These are phyloP conservation scores for Hortaea werneckii DNA, from an alignment of 2,329 filamentous ascomycete species.

Conservation along the genomic window DNA sequence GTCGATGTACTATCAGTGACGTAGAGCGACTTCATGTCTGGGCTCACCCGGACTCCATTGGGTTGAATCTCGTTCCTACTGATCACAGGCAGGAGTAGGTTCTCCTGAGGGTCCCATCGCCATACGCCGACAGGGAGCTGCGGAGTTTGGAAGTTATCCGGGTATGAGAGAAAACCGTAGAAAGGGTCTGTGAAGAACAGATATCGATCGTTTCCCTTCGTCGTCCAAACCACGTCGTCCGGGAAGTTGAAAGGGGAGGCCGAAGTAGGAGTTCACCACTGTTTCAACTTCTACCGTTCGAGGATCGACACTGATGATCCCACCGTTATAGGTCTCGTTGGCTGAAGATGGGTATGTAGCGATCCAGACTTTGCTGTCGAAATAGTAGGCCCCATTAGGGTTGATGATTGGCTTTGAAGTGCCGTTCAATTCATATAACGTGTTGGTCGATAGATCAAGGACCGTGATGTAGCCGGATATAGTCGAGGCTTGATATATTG, in stretches of 20 bases:
- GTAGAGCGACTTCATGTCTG: slow-evolving; percentile 9
- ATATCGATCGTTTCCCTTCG: slow-evolving; percentile 3
- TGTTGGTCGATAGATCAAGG: slow-evolving; percentile 1
- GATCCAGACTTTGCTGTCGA: slow-evolving; percentile 8
- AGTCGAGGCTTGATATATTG: background rate
- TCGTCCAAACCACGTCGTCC: slow-evolving; percentile 8
- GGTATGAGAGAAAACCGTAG: background rate
- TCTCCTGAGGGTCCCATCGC: slow-evolving; percentile 2
- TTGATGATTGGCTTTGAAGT: background rate
- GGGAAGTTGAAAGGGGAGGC: slow-evolving; percentile 7
- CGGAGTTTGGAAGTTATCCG: background rate
- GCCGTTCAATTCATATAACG: background rate
- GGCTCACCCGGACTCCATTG: slow-evolving; percentile 9
- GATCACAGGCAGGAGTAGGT: background rate
- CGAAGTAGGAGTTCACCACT: slow-evolving; percentile 8
- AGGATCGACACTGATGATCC: slow-evolving; percentile 6
- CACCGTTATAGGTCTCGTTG: slow-evolving; percentile 5
- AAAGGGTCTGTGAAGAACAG: slow-evolving; percentile 10
- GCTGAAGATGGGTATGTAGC: background rate
- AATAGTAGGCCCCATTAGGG: slow-evolving; percentile 10
- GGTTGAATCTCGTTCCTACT: slow-evolving; percentile 3
- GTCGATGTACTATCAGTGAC: slow-evolving; percentile 5
- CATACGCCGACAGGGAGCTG: slow-evolving; percentile 1
- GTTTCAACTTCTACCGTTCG: slow-evolving; percentile 3
- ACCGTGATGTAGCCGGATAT: background rate